Evolutionary conservation across 2,329 filamentous ascomycete genomes (phyloP).

Genomic region (Alternaria alternata): DNA sequence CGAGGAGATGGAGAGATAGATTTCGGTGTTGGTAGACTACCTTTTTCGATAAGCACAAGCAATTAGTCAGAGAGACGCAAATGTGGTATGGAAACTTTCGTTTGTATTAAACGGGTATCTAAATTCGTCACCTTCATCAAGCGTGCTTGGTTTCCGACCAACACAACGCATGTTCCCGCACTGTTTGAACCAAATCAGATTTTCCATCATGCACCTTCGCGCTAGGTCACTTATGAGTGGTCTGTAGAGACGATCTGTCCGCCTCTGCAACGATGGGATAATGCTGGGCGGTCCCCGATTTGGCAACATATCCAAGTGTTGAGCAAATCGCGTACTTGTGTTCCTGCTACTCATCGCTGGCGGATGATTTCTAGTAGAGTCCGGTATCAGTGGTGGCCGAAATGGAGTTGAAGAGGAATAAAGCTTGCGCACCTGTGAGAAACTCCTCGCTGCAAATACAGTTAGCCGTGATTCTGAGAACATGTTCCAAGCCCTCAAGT

Average conservation of each 20-base stretch:
- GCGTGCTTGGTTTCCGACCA: constrained; percentile 1
- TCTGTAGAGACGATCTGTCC: neutral
- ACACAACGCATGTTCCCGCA: neutral
- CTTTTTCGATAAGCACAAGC: too few species aligned
- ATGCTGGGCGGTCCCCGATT: neutral
- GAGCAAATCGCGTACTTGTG: neutral
- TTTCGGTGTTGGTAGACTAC: neutral
- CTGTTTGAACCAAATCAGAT: neutral
- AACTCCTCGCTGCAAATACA: constrained; percentile 57
- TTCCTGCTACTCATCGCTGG: constrained; percentile 40
- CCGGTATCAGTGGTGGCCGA: constrained; percentile 61
- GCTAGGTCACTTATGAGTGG: neutral
- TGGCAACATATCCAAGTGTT: neutral
- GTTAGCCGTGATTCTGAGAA: constrained; percentile 12
- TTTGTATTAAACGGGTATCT: constrained; percentile 22
- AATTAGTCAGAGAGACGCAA: neutral
- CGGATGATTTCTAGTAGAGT: constrained; percentile 58
- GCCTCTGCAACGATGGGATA: neutral
- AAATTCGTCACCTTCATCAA: constrained; percentile 10
- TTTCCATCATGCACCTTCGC: neutral
- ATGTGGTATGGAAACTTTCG: neutral
- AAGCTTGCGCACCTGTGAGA: constrained; percentile 63
- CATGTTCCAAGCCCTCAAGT: neutral
- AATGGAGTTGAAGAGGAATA: constrained; percentile 64
- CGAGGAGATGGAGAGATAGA: neutral